phyloP scores from a whole-genome alignment of 768 basidiomycete genomes.

The Holtermannia corniformis region DNA sequence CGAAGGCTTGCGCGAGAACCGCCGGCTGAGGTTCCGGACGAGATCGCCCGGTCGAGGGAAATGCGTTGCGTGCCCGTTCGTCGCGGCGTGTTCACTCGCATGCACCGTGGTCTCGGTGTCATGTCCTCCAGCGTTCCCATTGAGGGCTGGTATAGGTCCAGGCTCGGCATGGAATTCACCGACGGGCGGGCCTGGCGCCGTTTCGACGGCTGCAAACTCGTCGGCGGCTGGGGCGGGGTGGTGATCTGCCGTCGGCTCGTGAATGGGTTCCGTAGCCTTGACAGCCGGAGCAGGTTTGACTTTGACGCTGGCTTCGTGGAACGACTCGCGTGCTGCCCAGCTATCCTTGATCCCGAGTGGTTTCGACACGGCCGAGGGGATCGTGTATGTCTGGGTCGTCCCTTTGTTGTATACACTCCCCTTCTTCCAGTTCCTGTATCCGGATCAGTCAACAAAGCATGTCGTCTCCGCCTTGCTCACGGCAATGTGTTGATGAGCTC shows the following conservation, averaged over 20 bases:
- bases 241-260: neutral
- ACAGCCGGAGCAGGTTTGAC: neutral
- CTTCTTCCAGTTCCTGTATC: constrained; percentile 22
- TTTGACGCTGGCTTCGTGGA: neutral
- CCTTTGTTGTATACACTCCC: constrained; percentile 17
- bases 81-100: neutral
- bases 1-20: constrained; percentile 2
- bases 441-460: neutral
- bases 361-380: constrained; percentile 3
- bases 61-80: neutral
- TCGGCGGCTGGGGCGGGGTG: neutral
- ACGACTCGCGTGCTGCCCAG: neutral
- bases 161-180: neutral
- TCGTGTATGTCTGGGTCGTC: constrained; percentile 22
- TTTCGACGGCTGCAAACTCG: neutral
- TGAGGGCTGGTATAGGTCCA: neutral
- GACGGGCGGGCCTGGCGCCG: neutral
- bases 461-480: no score
- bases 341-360: neutral
- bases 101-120: neutral
- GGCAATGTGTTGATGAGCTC: constrained; percentile 18
- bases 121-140: neutral
- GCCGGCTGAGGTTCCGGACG: constrained; percentile 5
- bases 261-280: neutral
- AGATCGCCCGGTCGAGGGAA: constrained; percentile 4